Conservation (phyloP, 495 filamentous ascomycete species). For the Aspergillus diversus region DNA sequence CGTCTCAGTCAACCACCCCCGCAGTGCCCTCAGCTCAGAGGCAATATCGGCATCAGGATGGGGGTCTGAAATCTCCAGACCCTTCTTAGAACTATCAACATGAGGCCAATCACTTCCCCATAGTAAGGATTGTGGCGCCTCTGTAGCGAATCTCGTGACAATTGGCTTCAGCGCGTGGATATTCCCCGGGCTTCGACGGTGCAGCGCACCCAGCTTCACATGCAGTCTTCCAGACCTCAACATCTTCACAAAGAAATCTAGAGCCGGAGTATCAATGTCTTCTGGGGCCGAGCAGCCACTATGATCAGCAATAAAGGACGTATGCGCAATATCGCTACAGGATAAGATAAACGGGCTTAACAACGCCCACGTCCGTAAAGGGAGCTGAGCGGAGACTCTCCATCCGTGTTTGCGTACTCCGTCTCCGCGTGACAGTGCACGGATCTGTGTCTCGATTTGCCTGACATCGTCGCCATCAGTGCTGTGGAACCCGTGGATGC, state of each 20-base stretch:
- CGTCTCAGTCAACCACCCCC: conserved; percentile 18
- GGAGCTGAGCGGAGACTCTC: background rate
- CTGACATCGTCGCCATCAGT: background rate
- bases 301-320: conserved; percentile 26
- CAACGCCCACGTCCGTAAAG: background rate
- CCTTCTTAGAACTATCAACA: conserved; percentile 15
- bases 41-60: conserved; percentile 9
- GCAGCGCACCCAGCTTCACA: conserved; percentile 25
- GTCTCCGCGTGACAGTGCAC: background rate
- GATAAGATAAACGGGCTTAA: background rate
- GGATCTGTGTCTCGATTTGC: background rate
- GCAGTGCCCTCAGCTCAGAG: conserved; percentile 15
- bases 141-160: conserved; percentile 18
- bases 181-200: conserved; percentile 15
- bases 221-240: conserved; percentile 19
- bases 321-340: background rate
- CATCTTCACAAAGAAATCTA: conserved; percentile 19
- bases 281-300: conserved; percentile 15
- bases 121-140: conserved; percentile 15
- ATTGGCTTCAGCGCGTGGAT: conserved; percentile 23
- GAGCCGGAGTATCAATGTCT: conserved; percentile 12
- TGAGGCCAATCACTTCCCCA: conserved; percentile 34
- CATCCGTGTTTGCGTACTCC: background rate
- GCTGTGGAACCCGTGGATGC: background rate
- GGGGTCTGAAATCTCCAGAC: background rate